Evolutionary conservation across 345 rosid genomes (phyloP).

Genomic region (Heritiera fomes): DNA sequence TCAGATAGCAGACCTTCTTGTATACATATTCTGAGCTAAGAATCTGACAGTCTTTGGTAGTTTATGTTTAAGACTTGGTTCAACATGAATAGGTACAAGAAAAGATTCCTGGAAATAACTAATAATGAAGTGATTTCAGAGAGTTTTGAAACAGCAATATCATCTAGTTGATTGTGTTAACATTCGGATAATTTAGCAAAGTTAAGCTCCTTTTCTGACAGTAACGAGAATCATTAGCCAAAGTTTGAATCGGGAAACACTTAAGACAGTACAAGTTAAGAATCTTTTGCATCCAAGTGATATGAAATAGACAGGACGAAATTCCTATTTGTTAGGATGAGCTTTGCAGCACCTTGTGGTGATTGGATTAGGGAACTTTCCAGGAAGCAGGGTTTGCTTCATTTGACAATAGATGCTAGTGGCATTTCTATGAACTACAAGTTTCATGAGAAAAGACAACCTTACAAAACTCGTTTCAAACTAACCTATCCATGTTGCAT

Average conservation of each 20-base stretch:
- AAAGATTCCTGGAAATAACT: not conserved
- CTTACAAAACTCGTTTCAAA: not conserved
- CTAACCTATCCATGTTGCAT: no score
- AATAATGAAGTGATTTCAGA: not conserved
- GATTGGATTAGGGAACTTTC: conserved; percentile 5
- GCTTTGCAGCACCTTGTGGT: not conserved
- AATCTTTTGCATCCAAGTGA: not conserved
- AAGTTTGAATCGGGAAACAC: not conserved
- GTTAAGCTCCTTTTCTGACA: no score
- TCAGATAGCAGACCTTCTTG: no score
- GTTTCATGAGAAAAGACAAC: not conserved
- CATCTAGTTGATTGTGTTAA: no score
- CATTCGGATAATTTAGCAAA: no score
- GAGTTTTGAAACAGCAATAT: no score
- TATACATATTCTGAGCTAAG: no score
- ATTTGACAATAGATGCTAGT: not conserved
- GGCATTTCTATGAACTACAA: not conserved
- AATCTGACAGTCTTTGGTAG: not conserved
- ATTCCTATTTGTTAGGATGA: not conserved
- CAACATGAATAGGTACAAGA: not conserved
- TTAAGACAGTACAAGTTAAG: not conserved
- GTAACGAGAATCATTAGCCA: not conserved
- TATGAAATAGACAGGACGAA: not conserved
- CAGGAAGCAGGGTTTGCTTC: conserved; percentile 17
- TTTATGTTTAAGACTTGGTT: not conserved